Percentiles rank a stretch among this genome's conserved stretches.
Evolutionary conservation across 129 eudicot species (phyloP).

Genomic region (Artemisia tridentata): DNA sequence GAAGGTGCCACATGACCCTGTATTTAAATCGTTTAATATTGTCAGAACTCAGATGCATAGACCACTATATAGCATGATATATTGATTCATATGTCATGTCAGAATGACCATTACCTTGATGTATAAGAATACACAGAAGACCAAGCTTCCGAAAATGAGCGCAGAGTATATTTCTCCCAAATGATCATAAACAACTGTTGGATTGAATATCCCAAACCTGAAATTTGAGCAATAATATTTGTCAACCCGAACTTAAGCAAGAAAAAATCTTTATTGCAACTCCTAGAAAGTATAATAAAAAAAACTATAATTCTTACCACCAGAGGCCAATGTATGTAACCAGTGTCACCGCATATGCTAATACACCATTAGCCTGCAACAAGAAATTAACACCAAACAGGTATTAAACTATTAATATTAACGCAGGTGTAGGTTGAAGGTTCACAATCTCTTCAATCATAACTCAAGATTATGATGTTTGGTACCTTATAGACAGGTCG

Average conservation of each 20-base stretch:
- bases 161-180: slow-evolving; percentile 94
- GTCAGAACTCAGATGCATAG: slow-evolving; percentile 33
- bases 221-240: slow-evolving; percentile 13
- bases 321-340: slow-evolving; percentile 82
- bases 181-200: slow-evolving; percentile 81
- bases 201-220: slow-evolving; percentile 96
- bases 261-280: neutral
- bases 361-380: slow-evolving; percentile 88
- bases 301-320: slow-evolving; percentile 60
- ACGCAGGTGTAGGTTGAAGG: neutral
- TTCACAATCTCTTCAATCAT: neutral
- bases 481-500: slow-evolving; percentile 87
- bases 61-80: neutral
- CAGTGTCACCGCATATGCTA: slow-evolving; percentile 79
- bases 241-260: slow-evolving; percentile 11
- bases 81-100: slow-evolving; percentile 8
- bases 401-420: slow-evolving; percentile 2
- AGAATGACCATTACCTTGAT: slow-evolving; percentile 53
- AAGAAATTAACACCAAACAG: slow-evolving; percentile 19
- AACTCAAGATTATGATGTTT: neutral
- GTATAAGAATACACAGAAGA: slow-evolving; percentile 83
- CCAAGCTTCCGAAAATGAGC: slow-evolving; percentile 82
- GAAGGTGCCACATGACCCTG: slow-evolving; percentile 93
- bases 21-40: slow-evolving; percentile 22
- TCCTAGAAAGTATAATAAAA: neutral